Conservation (phyloP, 805 yeast genomes). For the Zygosaccharomyces siamensis region DNA sequence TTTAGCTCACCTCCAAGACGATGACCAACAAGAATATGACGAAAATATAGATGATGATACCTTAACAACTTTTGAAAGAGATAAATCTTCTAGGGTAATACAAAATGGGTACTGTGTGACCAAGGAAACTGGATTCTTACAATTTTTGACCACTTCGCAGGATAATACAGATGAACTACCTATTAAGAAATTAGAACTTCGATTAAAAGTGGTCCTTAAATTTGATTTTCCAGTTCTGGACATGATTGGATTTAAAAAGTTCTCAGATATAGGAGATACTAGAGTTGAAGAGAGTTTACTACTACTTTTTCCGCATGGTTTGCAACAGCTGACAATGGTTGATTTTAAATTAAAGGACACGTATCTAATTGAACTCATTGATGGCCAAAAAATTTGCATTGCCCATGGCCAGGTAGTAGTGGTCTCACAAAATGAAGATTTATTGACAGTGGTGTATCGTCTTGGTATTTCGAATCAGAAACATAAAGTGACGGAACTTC, state of each 20-base stretch:
- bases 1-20: constrained; percentile 10
- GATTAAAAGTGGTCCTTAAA: constrained; percentile 30
- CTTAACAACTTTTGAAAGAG: constrained; percentile 31
- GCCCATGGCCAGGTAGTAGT: constrained; percentile 22
- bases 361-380: constrained; percentile 19
- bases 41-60: constrained; percentile 30
- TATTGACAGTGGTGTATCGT: constrained; percentile 10
- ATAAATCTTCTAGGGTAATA: constrained; percentile 28
- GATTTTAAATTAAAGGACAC: constrained; percentile 28
- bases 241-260: constrained; percentile 25
- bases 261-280: constrained; percentile 14
- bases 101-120: constrained; percentile 34
- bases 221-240: constrained; percentile 32
- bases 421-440: constrained; percentile 11
- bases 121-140: constrained; percentile 31
- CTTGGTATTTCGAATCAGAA: constrained; percentile 17
- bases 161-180: constrained; percentile 31
- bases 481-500: constrained; percentile 10
- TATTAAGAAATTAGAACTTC: constrained; percentile 29
- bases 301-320: constrained; percentile 29
- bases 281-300: constrained; percentile 23
- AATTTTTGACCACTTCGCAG: constrained; percentile 18
- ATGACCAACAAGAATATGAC: constrained; percentile 19
- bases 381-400: constrained; percentile 20
- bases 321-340: constrained; percentile 27